These are phyloP conservation scores for Sphagnum magellanicum DNA, from an alignment of 228 moss, liverwort and hornwort genomes.

Conservation along the genomic window DNA sequence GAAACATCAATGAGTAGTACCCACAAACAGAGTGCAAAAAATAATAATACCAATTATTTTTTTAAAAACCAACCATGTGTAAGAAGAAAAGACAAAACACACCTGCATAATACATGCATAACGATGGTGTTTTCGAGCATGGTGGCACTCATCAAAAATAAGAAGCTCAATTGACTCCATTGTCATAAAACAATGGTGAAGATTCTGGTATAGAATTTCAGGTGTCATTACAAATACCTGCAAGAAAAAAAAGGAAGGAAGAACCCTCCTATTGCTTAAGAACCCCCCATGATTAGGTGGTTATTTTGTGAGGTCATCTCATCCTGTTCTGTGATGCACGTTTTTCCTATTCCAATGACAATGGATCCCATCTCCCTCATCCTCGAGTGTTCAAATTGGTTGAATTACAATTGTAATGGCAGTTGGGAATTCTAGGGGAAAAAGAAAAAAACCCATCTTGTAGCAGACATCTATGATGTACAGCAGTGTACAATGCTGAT, in stretches of 20 bases:
- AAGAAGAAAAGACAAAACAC: neutral
- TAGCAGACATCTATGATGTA: too few species aligned
- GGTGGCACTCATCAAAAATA: slow-evolving; percentile 97
- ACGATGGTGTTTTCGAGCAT: slow-evolving; percentile 71
- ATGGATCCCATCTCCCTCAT: neutral
- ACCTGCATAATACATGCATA: slow-evolving; percentile 97
- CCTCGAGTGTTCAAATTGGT: too few species aligned
- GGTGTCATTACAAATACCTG: slow-evolving; percentile 99
- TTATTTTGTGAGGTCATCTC: neutral
- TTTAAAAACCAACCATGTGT: neutral
- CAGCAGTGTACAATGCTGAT: too few species aligned
- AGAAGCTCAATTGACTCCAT: slow-evolving; percentile 88
- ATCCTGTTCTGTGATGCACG: neutral
- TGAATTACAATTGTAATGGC: too few species aligned
- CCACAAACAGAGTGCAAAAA: neutral
- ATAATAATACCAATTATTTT: neutral
- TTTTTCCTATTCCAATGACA: neutral
- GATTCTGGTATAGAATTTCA: slow-evolving; percentile 68
- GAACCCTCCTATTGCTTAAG: neutral
- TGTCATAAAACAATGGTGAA: slow-evolving; percentile 73
- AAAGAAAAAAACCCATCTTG: too few species aligned
- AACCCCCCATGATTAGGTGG: slow-evolving; percentile 1
- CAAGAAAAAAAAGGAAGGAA: neutral
- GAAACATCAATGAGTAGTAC: too few species aligned
- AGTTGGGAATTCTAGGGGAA: neutral